A percentile compares a stretch with the other conserved stretches of the same genome.
These are phyloP conservation scores for Podaxis sp. DNA, from an alignment of 768 basidiomycete species.

Conservation along the genomic window DNA sequence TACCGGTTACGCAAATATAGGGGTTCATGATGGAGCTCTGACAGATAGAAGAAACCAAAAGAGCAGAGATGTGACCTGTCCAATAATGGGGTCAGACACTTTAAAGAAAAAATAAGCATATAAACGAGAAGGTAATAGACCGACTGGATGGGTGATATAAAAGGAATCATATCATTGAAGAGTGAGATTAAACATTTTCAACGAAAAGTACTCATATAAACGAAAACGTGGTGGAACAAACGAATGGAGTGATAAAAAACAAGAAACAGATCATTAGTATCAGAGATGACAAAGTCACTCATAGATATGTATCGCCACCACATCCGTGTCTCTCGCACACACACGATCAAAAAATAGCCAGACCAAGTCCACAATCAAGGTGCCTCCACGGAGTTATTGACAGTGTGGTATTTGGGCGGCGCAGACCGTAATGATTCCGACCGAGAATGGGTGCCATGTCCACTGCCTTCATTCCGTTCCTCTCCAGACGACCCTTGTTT, in stretches of 20 bases:
- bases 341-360: background rate
- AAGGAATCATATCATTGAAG: background rate
- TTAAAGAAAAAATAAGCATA: background rate
- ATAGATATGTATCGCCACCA: background rate
- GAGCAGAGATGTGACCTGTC: too few species aligned
- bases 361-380: background rate
- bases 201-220: background rate
- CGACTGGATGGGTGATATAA: too few species aligned
- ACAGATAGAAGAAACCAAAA: too few species aligned
- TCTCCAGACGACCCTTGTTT: background rate
- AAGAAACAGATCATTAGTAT: background rate
- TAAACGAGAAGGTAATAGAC: background rate
- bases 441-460: background rate
- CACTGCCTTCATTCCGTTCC: background rate
- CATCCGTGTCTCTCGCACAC: background rate
- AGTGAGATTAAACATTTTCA: background rate
- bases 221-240: background rate
- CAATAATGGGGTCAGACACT: background rate
- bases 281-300: background rate
- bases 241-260: background rate
- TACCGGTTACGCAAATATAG: too few species aligned
- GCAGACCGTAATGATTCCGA: background rate
- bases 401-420: constrained; percentile 8
- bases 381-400: background rate
- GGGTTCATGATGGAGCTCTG: too few species aligned